These are phyloP conservation scores for Candida smagusa DNA, from an alignment of 1,139 yeast genomes.

Conservation along the genomic window DNA sequence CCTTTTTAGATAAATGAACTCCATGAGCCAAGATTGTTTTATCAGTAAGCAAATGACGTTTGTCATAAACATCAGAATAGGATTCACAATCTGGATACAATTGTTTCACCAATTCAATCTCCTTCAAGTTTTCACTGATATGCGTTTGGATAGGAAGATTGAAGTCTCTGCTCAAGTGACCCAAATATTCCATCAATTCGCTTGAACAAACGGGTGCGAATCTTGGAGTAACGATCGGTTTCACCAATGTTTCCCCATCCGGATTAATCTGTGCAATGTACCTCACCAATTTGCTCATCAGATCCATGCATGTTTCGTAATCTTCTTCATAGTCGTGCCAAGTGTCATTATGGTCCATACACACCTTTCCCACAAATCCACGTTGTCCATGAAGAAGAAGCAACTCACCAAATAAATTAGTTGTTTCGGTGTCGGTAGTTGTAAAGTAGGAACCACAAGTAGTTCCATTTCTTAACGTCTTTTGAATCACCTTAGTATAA, in stretches of 20 bases:
- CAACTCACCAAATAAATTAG: constrained; percentile 72
- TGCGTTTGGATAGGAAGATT: constrained; percentile 84
- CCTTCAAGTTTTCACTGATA: constrained; percentile 73
- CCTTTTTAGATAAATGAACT: constrained; percentile 66
- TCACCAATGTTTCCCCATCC: constrained; percentile 40
- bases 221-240: constrained; percentile 85
- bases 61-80: constrained; percentile 78
- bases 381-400: constrained; percentile 72
- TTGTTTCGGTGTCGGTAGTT: constrained; percentile 74
- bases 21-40: constrained; percentile 89
- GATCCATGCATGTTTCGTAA: constrained; percentile 53
- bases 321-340: constrained; percentile 61
- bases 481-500: constrained; percentile 60
- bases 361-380: constrained; percentile 91
- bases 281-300: constrained; percentile 55
- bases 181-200: constrained; percentile 60
- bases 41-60: constrained; percentile 53
- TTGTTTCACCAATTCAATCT: constrained; percentile 69
- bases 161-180: constrained; percentile 47
- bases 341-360: constrained; percentile 66
- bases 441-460: constrained; percentile 92
- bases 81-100: constrained; percentile 67
- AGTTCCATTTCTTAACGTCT: constrained; percentile 76
- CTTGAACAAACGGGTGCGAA: constrained; percentile 88
- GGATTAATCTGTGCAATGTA: constrained; percentile 57